phyloP scores from a whole-genome alignment of 176 grass and related monocot species.

The Musa itinerans region DNA sequence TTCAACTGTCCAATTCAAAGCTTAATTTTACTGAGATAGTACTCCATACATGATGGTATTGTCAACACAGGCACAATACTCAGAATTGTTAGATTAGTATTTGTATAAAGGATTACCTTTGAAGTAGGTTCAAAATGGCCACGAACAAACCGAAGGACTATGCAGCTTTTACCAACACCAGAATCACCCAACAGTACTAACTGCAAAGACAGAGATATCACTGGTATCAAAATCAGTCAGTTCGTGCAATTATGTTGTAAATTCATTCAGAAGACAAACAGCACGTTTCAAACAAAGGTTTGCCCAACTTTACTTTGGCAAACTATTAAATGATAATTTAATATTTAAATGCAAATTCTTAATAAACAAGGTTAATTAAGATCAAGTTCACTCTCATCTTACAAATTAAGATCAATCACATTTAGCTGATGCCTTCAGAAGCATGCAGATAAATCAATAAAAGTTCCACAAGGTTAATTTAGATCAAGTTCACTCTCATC shows the following conservation, averaged over 20 bases:
- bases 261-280: background rate
- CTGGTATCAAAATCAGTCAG: constrained; percentile 1
- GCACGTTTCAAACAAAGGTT: background rate
- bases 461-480: too few relatives aligned
- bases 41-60: background rate
- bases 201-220: constrained; percentile 27
- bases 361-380: background rate
- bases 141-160: constrained; percentile 93
- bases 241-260: background rate
- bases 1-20: background rate
- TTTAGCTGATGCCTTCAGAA: background rate
- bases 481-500: background rate
- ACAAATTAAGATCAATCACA: background rate
- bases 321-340: background rate
- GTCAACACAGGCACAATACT: background rate
- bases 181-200: constrained; percentile 89
- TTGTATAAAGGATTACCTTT: constrained; percentile 42
- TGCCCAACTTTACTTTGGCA: background rate
- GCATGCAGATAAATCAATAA: background rate
- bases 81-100: background rate
- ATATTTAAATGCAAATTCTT: background rate
- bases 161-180: constrained; percentile 95
- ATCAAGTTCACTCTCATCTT: background rate
- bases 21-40: background rate
- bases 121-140: constrained; percentile 94